phyloP scores from a whole-genome alignment of 345 rosid genomes.

The Salix purpurea region DNA sequence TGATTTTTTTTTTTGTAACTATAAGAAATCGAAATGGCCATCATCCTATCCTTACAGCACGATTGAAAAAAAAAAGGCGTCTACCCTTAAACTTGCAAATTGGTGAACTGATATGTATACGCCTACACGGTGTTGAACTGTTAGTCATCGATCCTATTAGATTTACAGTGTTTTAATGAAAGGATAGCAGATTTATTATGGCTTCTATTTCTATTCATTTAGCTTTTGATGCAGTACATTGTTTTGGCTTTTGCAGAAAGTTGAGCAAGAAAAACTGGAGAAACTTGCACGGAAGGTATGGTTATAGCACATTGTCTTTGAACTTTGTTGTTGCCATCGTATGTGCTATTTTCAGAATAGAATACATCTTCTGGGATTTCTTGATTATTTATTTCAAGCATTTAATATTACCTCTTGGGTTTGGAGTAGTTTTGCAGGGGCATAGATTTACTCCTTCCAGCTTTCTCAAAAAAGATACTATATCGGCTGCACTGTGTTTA shows the following conservation, averaged over 20 bases:
- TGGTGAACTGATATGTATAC: too few species aligned
- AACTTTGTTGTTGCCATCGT: neutral
- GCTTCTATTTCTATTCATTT: neutral
- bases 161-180: neutral
- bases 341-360: neutral
- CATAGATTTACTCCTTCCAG: neutral
- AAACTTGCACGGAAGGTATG: slow-evolving; percentile 85
- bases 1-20: too few species aligned
- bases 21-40: too few species aligned
- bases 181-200: neutral
- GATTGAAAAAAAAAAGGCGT: too few species aligned
- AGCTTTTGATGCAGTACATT: neutral
- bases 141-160: too few species aligned
- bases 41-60: too few species aligned
- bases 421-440: neutral
- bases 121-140: too few species aligned
- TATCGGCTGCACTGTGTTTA: neutral
- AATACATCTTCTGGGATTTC: too few species aligned
- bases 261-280: slow-evolving; percentile 83
- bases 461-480: neutral
- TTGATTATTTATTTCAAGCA: too few species aligned
- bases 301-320: neutral
- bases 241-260: slow-evolving; percentile 55
- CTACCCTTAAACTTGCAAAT: too few species aligned
- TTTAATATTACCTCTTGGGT: neutral